Evolutionary conservation across 768 basidiomycete species (phyloP), one percentile per base, ranked within the genome.

Genomic region (Boletus reticuloceps): DNA sequence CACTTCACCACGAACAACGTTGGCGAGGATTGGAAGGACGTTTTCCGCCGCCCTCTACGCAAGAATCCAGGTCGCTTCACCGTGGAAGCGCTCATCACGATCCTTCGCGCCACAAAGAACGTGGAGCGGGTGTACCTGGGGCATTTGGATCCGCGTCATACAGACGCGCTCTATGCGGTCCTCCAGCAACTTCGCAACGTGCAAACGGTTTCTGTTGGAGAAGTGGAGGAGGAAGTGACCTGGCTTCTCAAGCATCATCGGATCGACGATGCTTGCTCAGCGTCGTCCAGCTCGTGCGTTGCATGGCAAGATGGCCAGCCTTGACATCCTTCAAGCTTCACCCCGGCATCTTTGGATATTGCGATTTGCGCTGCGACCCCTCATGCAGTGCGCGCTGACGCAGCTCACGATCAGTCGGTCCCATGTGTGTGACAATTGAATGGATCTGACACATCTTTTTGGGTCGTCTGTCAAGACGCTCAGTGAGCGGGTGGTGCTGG

Each of bases 1-100:
- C 59, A 52, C 12, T 51, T 67, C 32, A 67, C 56, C 11, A 66
- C 64, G 8, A 40, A 61, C 32, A 58, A 64, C 41, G 34, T 66
- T 2, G 36, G 42, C 27, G 55, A 47, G 14, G 48, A 51, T 19
- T 38, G 40, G 40, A 51, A 46, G 7, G 47, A 66, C 6, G 31
- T 44, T 1, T 51, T 53, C 20, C 31, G 14, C 2, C 20, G 17
- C 7, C 8, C n/a, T n/a, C n/a, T 12, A 9, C 29, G 46, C n/a
- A 40, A 29, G 31, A 32, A 37, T 16, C 12, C 46, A 2, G n/a
- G 25, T 11, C 54, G 36, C 19, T 67, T 64, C 13, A 67, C 57
- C n/a, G n/a, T n/a, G 27, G 50, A 56, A 2, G 59, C 62, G 10
- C 32, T 66, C 40, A 55, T 64, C 36, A 39, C 55, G 17, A 62